phyloP scores from a whole-genome alignment of 768 basidiomycete genomes.

The Lactarius pseudohatsudake region DNA sequence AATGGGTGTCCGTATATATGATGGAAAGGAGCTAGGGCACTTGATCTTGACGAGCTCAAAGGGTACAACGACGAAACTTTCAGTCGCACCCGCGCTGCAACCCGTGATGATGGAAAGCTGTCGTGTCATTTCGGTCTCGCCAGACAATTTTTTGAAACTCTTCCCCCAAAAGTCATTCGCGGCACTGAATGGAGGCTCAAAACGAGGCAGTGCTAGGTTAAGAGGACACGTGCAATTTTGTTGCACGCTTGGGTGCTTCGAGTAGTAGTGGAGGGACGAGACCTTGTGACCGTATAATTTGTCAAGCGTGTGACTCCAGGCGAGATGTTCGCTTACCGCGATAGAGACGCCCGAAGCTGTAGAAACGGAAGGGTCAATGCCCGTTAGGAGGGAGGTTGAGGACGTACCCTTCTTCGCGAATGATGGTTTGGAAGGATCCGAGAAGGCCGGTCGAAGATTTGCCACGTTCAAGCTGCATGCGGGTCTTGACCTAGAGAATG shows the following conservation, averaged over 20 bases:
- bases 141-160: conserved; percentile 58
- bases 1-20: background rate
- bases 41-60: conserved; percentile 95
- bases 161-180: conserved; percentile 97
- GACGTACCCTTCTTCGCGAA: conserved; percentile 86
- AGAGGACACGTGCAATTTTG: conserved; percentile 73
- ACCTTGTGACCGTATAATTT: conserved; percentile 44
- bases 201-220: conserved; percentile 16
- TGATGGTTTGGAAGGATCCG: conserved; percentile 78
- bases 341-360: conserved; percentile 79
- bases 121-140: conserved; percentile 85
- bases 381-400: conserved; percentile 26
- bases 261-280: conserved; percentile 93
- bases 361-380: conserved; percentile 14
- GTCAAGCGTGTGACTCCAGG: background rate
- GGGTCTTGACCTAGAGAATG: conserved; percentile 81
- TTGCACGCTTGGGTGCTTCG: conserved; percentile 97
- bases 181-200: conserved; percentile 39
- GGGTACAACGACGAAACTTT: conserved; percentile 92
- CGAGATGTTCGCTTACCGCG: conserved; percentile 53
- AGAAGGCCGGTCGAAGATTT: conserved; percentile 74
- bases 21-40: conserved; percentile 36
- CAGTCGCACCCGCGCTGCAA: conserved; percentile 92
- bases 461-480: conserved; percentile 94
- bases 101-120: conserved; percentile 87